Base-by-base conservation (phyloP, 805 yeast genomes). In the Cyberlindnera xylosilytica region DNA sequence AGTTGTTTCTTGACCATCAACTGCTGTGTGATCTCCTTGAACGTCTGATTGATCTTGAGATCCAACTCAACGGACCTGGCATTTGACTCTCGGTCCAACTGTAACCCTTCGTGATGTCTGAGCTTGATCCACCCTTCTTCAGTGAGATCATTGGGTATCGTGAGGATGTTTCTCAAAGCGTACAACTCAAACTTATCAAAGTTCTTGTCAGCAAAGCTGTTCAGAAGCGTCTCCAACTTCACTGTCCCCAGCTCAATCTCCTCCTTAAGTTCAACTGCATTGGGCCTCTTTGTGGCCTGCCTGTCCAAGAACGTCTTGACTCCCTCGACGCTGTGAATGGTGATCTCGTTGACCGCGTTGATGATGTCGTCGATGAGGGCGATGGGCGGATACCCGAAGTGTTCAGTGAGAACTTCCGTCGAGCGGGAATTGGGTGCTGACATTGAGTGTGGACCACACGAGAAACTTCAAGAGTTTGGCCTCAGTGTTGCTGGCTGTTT, bases 121-220 rank as follows among this genome's bases (percentile, higher is more conserved):
- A 89, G 65, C 36, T 83, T 62, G 42, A 90, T 65, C 69, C 78
- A 79, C 6, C 96, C 95, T 12, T 80, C 84, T 5, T 44, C 36
- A 18, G 44, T 46, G n/a, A 54, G 36, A 4, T 54, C 57, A 12
- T 63, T 63, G 0, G 96, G 96, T 15, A 90, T 66, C 11, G 74
- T 74, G 41, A 90, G 69, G 11, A 90, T 77, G 58, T 90, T 90
- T 56, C 96, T 66, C 38, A 87, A 64, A 2, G 86, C 76, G 62
- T 90, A 90, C 26, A 88, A 65, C 63, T 90, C 97, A 53, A 87
- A 80, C 59, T 83, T 83, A 61, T 90, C 97, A 60, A 87, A 89
- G 58, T 86, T 86, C 51, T 73, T 73, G 63, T 89, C 96, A 10
- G 89, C 83, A 1, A 81, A 73, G 46, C 78, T 75, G 56, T 86